phyloP scores from a whole-genome alignment of 73 alveolate genomes.

The Paramecium primaurelia region DNA sequence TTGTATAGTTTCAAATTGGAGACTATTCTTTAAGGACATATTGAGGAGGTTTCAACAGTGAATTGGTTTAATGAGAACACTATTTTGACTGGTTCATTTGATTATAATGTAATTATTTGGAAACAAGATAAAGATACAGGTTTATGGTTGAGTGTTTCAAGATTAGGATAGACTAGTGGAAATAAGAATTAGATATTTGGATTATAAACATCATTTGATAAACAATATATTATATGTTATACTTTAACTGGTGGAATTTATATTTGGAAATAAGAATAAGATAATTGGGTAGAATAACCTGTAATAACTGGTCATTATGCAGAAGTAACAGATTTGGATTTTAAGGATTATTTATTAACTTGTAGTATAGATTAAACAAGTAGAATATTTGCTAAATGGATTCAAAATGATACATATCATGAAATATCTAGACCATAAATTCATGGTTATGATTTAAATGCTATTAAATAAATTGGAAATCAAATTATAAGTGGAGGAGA shows the following conservation, averaged over 20 bases:
- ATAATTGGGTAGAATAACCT: conserved; percentile 67
- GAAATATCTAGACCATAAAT: conserved; percentile 94
- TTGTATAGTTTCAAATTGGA: conserved; percentile 81
- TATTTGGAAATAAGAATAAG: conserved; percentile 80
- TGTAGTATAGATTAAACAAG: conserved; percentile 93
- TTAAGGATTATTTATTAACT: conserved; percentile 72
- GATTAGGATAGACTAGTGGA: not conserved
- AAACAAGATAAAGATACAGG: not conserved
- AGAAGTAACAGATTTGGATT: conserved; percentile 92
- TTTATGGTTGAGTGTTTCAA: not conserved
- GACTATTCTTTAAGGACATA: conserved; percentile 83
- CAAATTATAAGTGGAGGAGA: conserved; percentile 92
- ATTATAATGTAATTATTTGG: conserved; percentile 14
- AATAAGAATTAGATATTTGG: conserved; percentile 43
- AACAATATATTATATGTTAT: conserved; percentile 84
- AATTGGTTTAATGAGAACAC: conserved; percentile 50
- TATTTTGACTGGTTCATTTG: conserved; percentile 62
- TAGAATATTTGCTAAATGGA: conserved; percentile 74
- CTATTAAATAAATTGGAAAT: conserved; percentile 62
- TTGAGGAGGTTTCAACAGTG: conserved; percentile 77
- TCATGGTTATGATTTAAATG: conserved; percentile 95
- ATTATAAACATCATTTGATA: conserved; percentile 70
- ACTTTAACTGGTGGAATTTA: conserved; percentile 91
- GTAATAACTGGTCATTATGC: conserved; percentile 93
- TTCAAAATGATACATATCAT: conserved; percentile 76